Base-by-base conservation (phyloP, 352 stramenopile genomes). In the Lagenidium sp. region DNA sequence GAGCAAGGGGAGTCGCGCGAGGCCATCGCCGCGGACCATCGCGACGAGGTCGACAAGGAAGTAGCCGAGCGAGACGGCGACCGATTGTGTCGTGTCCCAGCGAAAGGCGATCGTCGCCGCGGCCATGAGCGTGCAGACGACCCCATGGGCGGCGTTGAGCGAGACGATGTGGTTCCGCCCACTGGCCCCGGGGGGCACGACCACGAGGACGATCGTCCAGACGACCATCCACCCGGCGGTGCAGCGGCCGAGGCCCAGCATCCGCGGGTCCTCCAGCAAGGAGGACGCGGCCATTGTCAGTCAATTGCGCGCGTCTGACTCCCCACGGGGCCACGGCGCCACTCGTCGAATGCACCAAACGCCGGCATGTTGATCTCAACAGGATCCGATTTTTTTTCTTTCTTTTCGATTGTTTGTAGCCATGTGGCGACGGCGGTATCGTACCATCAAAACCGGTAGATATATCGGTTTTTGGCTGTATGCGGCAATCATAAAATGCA, bases 11-110 rank as follows among this genome's bases (percentile, higher is more conserved):
- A 79, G 47, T 34, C 65, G 66, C 19, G 16, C 29, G 18, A 82
- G 25, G 7, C 69, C 68, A 31, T 85, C 73, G 15, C 54, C 53
- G 39, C 64, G 31, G 24, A 83, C 34, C 76, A 88, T 88, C 6
- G 62, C 73, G 19, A 59, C 51, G 16, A 85, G 60, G 41, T 88
- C 76, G 41, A 88, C 70, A 45, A 85, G 55, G 51, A 86, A 88
- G 50, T 66, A 86, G 6, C 60, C 62, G 24, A 88, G 59, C 38
- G 76, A 86, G 30, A 72, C 53, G 7, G 73, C 63, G 13, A 82
- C 65, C 10, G 73, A 80, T 41, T 68, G 57, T 36, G 76, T 77
- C 37, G 70, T 70, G 37, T 83, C 74, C 22, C 66, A 53, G 0
- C 24, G 48, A 11, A 58, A 63, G 19, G 57, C 59, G 23, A 85